A percentile compares a stretch with the other conserved stretches of the same genome.
Conservation (phyloP, 179 eudicot genomes). For the Beta corolliflora region DNA sequence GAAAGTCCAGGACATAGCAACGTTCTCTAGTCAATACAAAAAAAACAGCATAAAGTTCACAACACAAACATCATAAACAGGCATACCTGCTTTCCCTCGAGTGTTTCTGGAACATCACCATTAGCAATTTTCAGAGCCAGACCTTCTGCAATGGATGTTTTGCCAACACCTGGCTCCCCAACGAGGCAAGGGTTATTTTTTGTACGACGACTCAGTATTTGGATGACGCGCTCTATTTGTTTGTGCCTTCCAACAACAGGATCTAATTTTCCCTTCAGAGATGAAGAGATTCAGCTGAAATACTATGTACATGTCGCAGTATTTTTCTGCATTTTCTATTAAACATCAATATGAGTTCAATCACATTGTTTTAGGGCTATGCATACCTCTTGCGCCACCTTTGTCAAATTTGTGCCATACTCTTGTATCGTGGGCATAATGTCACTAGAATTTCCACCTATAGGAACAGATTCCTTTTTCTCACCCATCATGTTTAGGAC, state of each 20-base stretch:
- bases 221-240: constrained; percentile 88
- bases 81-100: constrained; percentile 83
- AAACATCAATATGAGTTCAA: background rate
- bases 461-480: constrained; percentile 61
- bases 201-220: constrained; percentile 85
- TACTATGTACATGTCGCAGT: background rate
- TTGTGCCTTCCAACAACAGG: constrained; percentile 90
- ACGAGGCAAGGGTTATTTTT: constrained; percentile 94
- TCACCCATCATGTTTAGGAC: constrained; percentile 81
- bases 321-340: background rate
- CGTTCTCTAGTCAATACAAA: background rate
- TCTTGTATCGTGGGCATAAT: constrained; percentile 87
- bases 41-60: too few relatives aligned
- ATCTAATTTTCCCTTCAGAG: constrained; percentile 82
- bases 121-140: constrained; percentile 80
- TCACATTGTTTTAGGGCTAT: background rate
- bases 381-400: constrained; percentile 79
- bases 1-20: background rate
- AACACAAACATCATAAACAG: background rate
- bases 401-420: constrained; percentile 90
- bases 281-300: constrained; percentile 18
- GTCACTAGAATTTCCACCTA: constrained; percentile 52
- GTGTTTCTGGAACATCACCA: constrained; percentile 93
- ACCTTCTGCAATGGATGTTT: constrained; percentile 98
- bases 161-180: constrained; percentile 98